Evolutionary conservation across 306 rosid genomes (phyloP).

Genomic region (Arachis hypogaea): DNA sequence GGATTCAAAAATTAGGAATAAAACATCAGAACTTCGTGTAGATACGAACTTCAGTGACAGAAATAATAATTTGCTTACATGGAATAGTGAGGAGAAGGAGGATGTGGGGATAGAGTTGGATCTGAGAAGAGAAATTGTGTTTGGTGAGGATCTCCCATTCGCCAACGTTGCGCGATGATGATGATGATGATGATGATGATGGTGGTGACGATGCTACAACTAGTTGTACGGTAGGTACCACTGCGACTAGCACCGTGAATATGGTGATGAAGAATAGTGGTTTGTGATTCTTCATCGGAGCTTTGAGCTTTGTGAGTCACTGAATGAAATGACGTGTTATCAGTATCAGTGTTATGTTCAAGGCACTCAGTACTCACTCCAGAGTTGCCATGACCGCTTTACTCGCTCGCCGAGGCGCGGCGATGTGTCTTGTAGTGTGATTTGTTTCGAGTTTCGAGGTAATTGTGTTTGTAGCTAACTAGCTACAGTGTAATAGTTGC

Average conservation of each 20-base stretch:
- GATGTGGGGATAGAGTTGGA: conserved; percentile 73
- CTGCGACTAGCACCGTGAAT: background rate
- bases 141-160: conserved; percentile 81
- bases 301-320: too few species aligned
- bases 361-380: too few species aligned
- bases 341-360: too few species aligned
- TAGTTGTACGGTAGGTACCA: background rate
- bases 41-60: background rate
- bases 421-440: too few species aligned
- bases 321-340: too few species aligned
- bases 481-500: too few species aligned
- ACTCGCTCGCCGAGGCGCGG: too few species aligned
- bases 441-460: too few species aligned
- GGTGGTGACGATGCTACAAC: background rate
- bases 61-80: conserved; percentile 47
- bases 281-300: too few species aligned
- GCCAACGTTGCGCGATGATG: conserved; percentile 33
- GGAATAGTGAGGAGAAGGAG: conserved; percentile 78
- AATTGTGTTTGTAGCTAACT: too few species aligned
- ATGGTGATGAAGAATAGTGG: too few species aligned
- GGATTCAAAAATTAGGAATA: conserved; percentile 34
- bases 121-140: conserved; percentile 86
- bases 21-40: background rate
- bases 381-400: too few species aligned
- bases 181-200: background rate